Evolutionary conservation across 1,284 basidiomycete species (phyloP).

Genomic region (Pascua guehoae): DNA sequence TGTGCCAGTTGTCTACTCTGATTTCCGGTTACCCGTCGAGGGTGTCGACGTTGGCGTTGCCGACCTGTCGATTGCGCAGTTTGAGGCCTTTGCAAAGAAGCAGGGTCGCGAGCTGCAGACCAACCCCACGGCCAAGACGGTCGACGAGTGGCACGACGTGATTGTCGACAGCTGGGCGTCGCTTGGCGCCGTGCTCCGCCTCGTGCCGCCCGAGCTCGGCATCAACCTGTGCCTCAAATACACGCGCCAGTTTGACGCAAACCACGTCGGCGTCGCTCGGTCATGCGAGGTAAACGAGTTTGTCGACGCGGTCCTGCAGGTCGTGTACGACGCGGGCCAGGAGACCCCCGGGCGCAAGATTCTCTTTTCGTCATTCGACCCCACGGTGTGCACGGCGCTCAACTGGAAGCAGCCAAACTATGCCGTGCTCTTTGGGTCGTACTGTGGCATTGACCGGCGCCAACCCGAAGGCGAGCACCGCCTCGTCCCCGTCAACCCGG

Average conservation of each 20-base stretch:
- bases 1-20: constrained; percentile 75
- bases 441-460: constrained; percentile 65
- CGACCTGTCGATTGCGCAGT: constrained; percentile 78
- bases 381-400: constrained; percentile 68
- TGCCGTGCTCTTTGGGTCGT: constrained; percentile 90
- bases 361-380: constrained; percentile 82
- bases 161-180: constrained; percentile 63
- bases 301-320: constrained; percentile 75
- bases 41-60: constrained; percentile 75
- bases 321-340: constrained; percentile 66
- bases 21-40: constrained; percentile 67
- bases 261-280: constrained; percentile 52
- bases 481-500: constrained; percentile 44
- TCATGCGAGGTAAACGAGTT: constrained; percentile 69
- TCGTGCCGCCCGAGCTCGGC: constrained; percentile 69
- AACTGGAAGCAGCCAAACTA: constrained; percentile 99
- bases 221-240: constrained; percentile 77
- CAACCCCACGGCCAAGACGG: constrained; percentile 34
- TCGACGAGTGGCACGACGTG: constrained; percentile 59
- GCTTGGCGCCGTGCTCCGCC: constrained; percentile 67
- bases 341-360: constrained; percentile 59
- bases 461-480: constrained; percentile 16
- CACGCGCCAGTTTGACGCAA: constrained; percentile 52
- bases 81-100: constrained; percentile 62
- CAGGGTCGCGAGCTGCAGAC: constrained; percentile 52